phyloP scores from a whole-genome alignment of 2,329 filamentous ascomycete genomes.

The Clarireedia monteithiana region DNA sequence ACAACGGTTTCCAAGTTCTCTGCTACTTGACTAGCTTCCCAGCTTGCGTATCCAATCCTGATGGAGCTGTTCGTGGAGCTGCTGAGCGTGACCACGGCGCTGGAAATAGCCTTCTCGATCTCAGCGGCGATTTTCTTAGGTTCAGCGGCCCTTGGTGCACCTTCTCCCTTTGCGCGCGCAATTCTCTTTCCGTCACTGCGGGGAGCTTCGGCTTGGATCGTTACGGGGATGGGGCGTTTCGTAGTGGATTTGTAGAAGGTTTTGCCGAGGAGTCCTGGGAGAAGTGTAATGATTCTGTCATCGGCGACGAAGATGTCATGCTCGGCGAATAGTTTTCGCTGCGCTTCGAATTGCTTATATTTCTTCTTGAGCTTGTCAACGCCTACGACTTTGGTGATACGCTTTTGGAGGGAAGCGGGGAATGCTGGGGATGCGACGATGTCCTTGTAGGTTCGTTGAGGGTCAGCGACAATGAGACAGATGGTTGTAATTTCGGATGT shows the following conservation, averaged over 20 bases:
- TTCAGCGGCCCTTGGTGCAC: constrained; percentile 37
- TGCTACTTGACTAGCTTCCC: constrained; percentile 66
- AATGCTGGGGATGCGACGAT: constrained; percentile 68
- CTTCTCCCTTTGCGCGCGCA: constrained; percentile 44
- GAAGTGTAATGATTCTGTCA: constrained; percentile 67
- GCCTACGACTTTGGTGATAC: constrained; percentile 72
- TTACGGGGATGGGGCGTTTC: constrained; percentile 83
- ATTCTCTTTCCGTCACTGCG: constrained; percentile 52
- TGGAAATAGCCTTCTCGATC: constrained; percentile 67
- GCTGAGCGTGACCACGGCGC: constrained; percentile 73
- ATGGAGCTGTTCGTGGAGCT: constrained; percentile 75
- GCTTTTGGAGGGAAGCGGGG: constrained; percentile 56
- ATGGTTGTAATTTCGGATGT: constrained; percentile 58
- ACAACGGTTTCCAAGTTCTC: constrained; percentile 74
- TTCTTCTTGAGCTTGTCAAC: constrained; percentile 80
- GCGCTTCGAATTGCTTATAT: constrained; percentile 81
- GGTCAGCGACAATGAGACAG: constrained; percentile 77
- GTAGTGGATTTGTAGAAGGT: constrained; percentile 77
- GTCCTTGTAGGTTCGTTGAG: constrained; percentile 85
- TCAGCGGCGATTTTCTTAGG: constrained; percentile 62
- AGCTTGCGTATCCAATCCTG: constrained; percentile 68
- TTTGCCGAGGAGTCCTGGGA: constrained; percentile 79
- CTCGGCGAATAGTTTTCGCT: constrained; percentile 73
- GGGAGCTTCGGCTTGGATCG: constrained; percentile 54
- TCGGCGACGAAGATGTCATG: constrained; percentile 94